A percentile compares a stretch with the other conserved stretches of the same genome.
These are phyloP conservation scores for Aspergillus udagawae DNA, from an alignment of 2,329 filamentous ascomycete genomes.

Conservation along the genomic window DNA sequence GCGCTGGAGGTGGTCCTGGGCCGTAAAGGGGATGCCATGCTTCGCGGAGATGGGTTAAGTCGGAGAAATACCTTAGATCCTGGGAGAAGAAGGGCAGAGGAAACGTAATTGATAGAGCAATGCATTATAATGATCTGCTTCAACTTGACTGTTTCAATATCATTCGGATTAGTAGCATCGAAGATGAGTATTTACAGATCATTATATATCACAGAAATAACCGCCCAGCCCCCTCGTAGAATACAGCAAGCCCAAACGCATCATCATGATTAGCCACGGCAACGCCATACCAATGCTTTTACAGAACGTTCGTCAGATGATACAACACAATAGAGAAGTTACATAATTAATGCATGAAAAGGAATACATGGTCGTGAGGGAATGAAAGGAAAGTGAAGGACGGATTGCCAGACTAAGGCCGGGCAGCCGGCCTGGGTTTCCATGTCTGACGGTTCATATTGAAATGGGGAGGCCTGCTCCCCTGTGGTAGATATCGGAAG, in stretches of 20 bases:
- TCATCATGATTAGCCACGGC: constrained; percentile 3
- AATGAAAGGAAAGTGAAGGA: constrained; percentile 5
- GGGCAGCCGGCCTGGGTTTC: constrained; percentile 30
- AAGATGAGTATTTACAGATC: neutral
- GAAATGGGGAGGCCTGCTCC: constrained; percentile 30
- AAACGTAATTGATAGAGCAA: neutral
- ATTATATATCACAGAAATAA: neutral
- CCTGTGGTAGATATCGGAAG: constrained; percentile 22
- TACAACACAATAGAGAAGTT: constrained; percentile 15
- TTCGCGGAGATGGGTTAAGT: constrained; percentile 41
- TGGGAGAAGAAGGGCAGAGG: constrained; percentile 19
- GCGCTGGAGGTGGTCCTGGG: constrained; percentile 76
- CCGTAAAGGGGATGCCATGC: constrained; percentile 52
- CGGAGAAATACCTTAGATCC: constrained; percentile 57
- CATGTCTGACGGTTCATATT: constrained; percentile 29
- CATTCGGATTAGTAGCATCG: neutral
- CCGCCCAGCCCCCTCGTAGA: neutral
- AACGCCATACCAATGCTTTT: constrained; percentile 32
- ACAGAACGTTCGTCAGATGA: constrained; percentile 19
- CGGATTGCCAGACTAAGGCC: constrained; percentile 16
- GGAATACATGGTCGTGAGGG: constrained; percentile 9
- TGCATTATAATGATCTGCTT: neutral
- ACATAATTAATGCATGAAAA: constrained; percentile 8
- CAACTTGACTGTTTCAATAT: neutral
- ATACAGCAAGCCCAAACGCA: neutral